Evolutionary conservation across 257 asterid genomes (phyloP), one percentile per base, ranked within the genome.

Genomic region (Ligustrum vulgare): DNA sequence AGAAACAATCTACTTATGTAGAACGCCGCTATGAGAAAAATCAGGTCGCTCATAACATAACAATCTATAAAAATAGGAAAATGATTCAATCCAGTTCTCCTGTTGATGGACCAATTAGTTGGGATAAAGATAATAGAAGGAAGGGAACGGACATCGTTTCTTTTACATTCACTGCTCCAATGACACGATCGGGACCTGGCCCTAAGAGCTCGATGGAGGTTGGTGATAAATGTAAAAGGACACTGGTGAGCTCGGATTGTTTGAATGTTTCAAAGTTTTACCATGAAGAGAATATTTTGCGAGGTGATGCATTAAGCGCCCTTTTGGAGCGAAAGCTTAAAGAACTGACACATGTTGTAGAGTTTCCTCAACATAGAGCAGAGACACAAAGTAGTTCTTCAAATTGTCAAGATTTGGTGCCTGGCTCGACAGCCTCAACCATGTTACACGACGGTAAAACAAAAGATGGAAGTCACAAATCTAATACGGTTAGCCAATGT

Each of bases 101-200:
- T 35, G 63, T 76, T 47, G 85, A 81, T 12, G 81, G 77, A 49
- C 82, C 75, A 60, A 80, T 81, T 72, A 79, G 79, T 56, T 83
- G 91, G 85, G 83, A 80, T 36, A 88, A 84, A 77, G 84, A 87
- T 31, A 78, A 81, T 77, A 82, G 84, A 79, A 80, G 80, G 45
- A 76, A 77, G 11, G 91, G 90, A 76, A 75, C 85, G 22, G 98
- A 89, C 54, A 91, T 93, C 54, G 67, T 95, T 82, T 95, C 99
- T 36, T 93, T 95, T 82, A 91, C 99, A 45, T 95, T 93, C 87
- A 91, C 82, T 65, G 83, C 99, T 83, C 97, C 97, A 31, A 77
- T 95, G 90, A 65, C 90, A 16, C 83, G 92, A 63, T 75, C 86
- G 11, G 77, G 79, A 72, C 73, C 80, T n/a, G 81, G 73, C 64